Evolutionary conservation across 2,329 filamentous ascomycete genomes (phyloP), one percentile per base, ranked within the genome.

Genomic region (Paecilomyces niveus): DNA sequence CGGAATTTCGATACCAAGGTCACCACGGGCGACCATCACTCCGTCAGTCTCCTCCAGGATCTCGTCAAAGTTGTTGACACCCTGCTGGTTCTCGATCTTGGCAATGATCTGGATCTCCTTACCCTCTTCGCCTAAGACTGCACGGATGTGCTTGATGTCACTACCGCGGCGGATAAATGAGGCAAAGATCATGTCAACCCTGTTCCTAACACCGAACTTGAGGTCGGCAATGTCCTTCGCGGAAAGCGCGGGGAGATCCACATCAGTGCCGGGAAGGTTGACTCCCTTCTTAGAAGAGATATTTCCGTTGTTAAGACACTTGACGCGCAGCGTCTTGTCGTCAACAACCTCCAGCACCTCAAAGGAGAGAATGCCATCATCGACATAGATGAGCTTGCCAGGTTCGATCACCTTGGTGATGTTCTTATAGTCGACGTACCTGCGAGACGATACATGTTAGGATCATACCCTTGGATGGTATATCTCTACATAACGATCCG

Each of bases 21-120:
- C 94, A 81, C 94, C 94, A 86, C 94, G 93, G 71, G 94, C 94
- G 68, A 99, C 94, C 94, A 99, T 99, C 82, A 99, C 92, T 84
- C 94, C 94, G 76, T 99, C 94, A 5, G 94, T 97, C 81, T 92
- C 91, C 73, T 86, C 84, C 61, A 99, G 87, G 71, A 99, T 99
- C 81, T 97, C 93, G 69, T 89, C 87, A 78, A 99, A 99, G 85
- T 99, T 99, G 88, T 99, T 97, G 65, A 99, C 89, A 79, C 94
- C 94, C 81, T 99, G 94, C 78, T 96, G 90, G 84, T 99, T 99
- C 86, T 99, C 94, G 68, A 99, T 96, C 89, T 99, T 99, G 85
- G 94, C 89, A 75, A 99, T 97, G 81, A 99, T 96, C 83, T 99
- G 93, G 72, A 99, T 97, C 77, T 96, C 88, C 80, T 89, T 91